Evolutionary conservation across 331 rosid genomes (phyloP), one percentile per base, ranked within the genome.

Genomic region (Cydonia oblonga): DNA sequence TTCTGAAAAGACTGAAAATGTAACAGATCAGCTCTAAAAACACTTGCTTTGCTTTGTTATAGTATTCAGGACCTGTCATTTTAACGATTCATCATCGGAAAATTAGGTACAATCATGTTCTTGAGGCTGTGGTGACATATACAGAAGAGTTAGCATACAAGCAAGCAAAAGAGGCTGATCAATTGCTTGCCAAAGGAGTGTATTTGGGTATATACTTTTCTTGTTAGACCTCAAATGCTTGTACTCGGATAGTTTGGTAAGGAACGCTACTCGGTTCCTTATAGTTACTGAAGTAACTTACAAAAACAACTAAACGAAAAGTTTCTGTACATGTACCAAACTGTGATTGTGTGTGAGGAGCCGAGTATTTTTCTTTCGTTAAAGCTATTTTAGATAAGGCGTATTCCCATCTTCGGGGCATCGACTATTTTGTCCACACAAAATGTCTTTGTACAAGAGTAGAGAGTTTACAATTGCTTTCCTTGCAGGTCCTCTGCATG

Each of bases 401-500:
- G 1, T 9, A 11, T 20, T 22, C 24, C 61, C 16, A 56, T 7
- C 26, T 56, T 56, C 44, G 5, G 25, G 25, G 29, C 24, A 22
- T 56, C 16, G 5, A 28, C 16, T 35, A 35, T 35, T 35, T 35
- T 35, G 40, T 35, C 40, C 40, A 35, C 40, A 35, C 12, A 35
- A 35, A 32, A 35, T 35, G 40, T 35, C 12, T 1, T 35, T 35
- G 42, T 35, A 35, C 42, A 35, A 35, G 42, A 35, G 42, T 35
- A 9, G 42, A 35, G 15, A 12, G 46, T 40, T 40, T 57, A 57
- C 24, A n/a, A 59, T 68, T 51, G 72, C 24, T 68, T 69, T 28
- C 52, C 7, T n/a, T 75, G 46, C 75, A 92, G 98, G 96, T 59
- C 91, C 96, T 61, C 90, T 92, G 61, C 96, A 92, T 81, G 98